A percentile compares a stretch with the other conserved stretches of the same genome.
These are phyloP conservation scores for Candida sakaeoensis DNA, from an alignment of 805 yeast species.

Conservation along the genomic window DNA sequence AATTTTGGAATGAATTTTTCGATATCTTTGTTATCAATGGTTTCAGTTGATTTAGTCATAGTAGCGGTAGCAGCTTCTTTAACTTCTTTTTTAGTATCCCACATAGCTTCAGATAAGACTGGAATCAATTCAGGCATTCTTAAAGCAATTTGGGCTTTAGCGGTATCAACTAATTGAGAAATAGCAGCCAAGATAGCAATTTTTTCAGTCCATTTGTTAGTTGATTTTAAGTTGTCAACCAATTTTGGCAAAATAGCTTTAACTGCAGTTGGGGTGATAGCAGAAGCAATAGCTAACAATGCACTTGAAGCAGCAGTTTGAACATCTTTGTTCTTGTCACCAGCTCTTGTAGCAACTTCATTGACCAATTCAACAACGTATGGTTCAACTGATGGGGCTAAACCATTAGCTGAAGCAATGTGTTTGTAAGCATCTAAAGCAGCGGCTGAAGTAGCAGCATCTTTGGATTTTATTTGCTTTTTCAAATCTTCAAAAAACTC, in stretches of 20 bases:
- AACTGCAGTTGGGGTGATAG: constrained; percentile 90
- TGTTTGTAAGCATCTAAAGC: constrained; percentile 82
- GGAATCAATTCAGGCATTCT: constrained; percentile 99
- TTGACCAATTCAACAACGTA: constrained; percentile 75
- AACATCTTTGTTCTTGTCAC: constrained; percentile 82
- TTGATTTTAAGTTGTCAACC: constrained; percentile 58
- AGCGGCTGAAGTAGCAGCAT: constrained; percentile 56
- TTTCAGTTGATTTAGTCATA: constrained; percentile 93
- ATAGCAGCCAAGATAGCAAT: constrained; percentile 83
- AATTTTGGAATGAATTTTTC: constrained; percentile 98
- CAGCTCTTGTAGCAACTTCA: constrained; percentile 71
- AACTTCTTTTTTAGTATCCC: constrained; percentile 99
- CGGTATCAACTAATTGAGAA: constrained; percentile 84
- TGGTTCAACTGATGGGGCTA: constrained; percentile 95
- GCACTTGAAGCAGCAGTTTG: constrained; percentile 74
- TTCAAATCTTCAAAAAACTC: constrained; percentile 77
- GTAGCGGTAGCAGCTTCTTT: constrained; percentile 95
- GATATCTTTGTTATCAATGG: constrained; percentile 99
- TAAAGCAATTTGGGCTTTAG: constrained; percentile 92
- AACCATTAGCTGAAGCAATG: constrained; percentile 74
- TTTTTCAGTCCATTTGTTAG: constrained; percentile 98
- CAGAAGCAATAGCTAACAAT: constrained; percentile 69
- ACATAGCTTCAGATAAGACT: constrained; percentile 97
- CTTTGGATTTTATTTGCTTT: constrained; percentile 81
- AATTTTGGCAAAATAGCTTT: constrained; percentile 85